Conservation (phyloP, 805 yeast genomes). For the Scheffersomyces stipitis region DNA sequence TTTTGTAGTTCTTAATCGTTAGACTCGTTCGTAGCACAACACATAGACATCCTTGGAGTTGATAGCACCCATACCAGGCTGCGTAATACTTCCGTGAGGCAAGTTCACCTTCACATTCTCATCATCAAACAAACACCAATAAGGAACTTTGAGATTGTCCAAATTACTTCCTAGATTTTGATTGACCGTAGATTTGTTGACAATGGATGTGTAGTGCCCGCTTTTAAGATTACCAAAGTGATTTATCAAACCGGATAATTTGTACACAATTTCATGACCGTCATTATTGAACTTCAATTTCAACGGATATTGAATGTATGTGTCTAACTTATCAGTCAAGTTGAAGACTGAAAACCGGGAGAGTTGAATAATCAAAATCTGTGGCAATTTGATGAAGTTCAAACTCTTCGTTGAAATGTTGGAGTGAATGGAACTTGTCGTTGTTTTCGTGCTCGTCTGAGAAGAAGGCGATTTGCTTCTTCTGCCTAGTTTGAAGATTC, state of each 20-base stretch:
- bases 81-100: conserved; percentile 47
- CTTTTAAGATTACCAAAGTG: conserved; percentile 69
- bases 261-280: conserved; percentile 43
- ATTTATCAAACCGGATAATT: conserved; percentile 62
- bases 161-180: conserved; percentile 1
- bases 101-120: conserved; percentile 50
- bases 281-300: conserved; percentile 47
- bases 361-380: conserved; percentile 39
- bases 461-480: conserved; percentile 36
- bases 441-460: conserved; percentile 1
- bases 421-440: conserved; percentile 2
- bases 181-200: conserved; percentile 41
- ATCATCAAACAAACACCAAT: conserved; percentile 79
- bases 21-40: conserved; percentile 57
- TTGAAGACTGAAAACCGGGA: conserved; percentile 48
- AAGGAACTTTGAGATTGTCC: conserved; percentile 38
- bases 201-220: conserved; percentile 75
- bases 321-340: conserved; percentile 51
- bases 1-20: too few relatives aligned
- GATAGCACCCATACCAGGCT: conserved; percentile 23
- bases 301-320: conserved; percentile 56
- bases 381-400: conserved; percentile 35
- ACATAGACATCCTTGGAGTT: conserved; percentile 67
- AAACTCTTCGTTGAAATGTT: conserved; percentile 25
- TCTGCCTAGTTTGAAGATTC: conserved; percentile 33